Conservation (phyloP, 345 rosid genomes). For the Heritiera littoralis region DNA sequence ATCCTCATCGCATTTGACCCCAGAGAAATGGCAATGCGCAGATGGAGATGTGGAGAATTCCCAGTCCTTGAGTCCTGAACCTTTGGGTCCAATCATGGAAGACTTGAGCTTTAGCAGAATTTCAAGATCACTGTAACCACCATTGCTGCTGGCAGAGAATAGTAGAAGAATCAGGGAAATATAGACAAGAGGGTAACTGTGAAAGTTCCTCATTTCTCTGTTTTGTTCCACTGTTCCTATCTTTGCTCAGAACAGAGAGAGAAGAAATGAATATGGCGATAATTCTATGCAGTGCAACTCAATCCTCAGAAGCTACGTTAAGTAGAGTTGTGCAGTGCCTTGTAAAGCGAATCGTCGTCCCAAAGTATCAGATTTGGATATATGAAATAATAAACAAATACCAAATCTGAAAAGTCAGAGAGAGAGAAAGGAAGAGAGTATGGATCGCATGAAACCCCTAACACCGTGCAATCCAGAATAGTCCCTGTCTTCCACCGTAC, state of each 20-base stretch:
- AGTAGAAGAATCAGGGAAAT: conserved; percentile 28
- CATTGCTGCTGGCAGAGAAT: conserved; percentile 27
- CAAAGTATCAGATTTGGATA: conserved; percentile 18
- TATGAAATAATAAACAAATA: conserved; percentile 33
- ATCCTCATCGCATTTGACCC: conserved; percentile 62
- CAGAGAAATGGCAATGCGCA: conserved; percentile 80
- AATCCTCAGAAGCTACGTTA: conserved; percentile 24
- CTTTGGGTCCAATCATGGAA: conserved; percentile 53
- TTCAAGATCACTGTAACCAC: conserved; percentile 52
- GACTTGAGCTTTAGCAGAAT: conserved; percentile 66
- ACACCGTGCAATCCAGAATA: conserved; percentile 13
- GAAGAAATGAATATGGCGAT: conserved; percentile 29
- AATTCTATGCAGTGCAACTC: conserved; percentile 39
- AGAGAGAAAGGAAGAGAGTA: neutral
- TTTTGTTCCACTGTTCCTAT: neutral
- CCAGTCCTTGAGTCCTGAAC: conserved; percentile 75
- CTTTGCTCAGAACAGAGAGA: conserved; percentile 4
- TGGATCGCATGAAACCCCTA: conserved; percentile 19
- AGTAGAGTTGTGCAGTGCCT: conserved; percentile 31
- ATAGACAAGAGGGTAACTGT: conserved; percentile 19
- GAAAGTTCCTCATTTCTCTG: conserved; percentile 32
- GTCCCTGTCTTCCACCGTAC: conserved; percentile 6
- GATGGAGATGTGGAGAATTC: conserved; percentile 36
- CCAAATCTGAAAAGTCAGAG: conserved; percentile 15
- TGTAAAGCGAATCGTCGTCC: conserved; percentile 46